Percentiles rank a stretch among this genome's conserved stretches.
phyloP scores from a whole-genome alignment of 2,329 filamentous ascomycete genomes.

The Paecilomyces niveus region DNA sequence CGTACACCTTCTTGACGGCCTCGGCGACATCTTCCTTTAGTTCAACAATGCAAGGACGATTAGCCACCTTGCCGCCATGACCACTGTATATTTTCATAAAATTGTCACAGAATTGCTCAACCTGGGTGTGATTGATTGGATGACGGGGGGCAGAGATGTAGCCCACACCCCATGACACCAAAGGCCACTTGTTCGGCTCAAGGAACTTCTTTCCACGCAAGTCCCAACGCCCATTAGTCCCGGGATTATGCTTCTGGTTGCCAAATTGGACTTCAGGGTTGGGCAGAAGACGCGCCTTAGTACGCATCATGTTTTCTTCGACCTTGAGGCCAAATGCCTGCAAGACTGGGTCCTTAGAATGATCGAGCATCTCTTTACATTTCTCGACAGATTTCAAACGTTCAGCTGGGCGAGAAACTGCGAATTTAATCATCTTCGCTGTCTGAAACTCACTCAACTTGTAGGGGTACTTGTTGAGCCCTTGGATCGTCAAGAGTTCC shows the following conservation, averaged over 20 bases:
- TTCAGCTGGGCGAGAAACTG: slow-evolving; percentile 66
- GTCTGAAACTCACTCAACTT: slow-evolving; percentile 62
- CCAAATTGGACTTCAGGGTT: slow-evolving; percentile 66
- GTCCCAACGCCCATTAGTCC: slow-evolving; percentile 73
- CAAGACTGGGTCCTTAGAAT: slow-evolving; percentile 63
- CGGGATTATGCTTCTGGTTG: slow-evolving; percentile 50
- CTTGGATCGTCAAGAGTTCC: slow-evolving; percentile 47
- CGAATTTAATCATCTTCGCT: slow-evolving; percentile 83
- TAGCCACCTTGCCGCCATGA: slow-evolving; percentile 54
- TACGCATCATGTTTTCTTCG: slow-evolving; percentile 54
- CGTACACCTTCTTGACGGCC: slow-evolving; percentile 51
- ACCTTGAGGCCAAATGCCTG: slow-evolving; percentile 68
- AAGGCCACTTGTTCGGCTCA: slow-evolving; percentile 51
- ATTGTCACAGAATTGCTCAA: slow-evolving; percentile 49
- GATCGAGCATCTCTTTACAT: slow-evolving; percentile 61
- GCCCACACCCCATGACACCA: slow-evolving; percentile 71
- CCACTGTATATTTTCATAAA: slow-evolving; percentile 56
- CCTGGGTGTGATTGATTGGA: slow-evolving; percentile 34
- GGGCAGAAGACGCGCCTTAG: slow-evolving; percentile 63
- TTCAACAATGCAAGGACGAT: slow-evolving; percentile 39
- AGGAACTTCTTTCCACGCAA: slow-evolving; percentile 75
- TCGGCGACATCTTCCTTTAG: slow-evolving; percentile 42
- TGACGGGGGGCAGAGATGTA: slow-evolving; percentile 53
- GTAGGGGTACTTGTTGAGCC: slow-evolving; percentile 51
- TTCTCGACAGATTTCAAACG: slow-evolving; percentile 63